Base-by-base conservation (phyloP, 1,284 basidiomycete genomes). In the Coniferiporia sulphurascens region DNA sequence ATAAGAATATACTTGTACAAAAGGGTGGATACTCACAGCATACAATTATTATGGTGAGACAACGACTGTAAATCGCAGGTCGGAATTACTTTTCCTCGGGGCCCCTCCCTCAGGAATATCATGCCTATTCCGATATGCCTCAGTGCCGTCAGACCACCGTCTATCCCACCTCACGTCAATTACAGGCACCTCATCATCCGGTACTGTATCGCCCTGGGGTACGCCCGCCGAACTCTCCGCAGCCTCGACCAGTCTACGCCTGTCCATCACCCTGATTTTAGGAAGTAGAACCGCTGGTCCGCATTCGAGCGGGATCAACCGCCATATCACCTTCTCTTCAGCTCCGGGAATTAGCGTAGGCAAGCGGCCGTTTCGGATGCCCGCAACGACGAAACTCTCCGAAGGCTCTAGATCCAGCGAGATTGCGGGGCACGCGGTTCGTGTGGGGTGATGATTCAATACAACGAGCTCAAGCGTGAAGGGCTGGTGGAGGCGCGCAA, bases 291-390 rank as follows among this genome's bases (percentile, higher is more conserved):
- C 74, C 12, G 46, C 22, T 64, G 81, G 75, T 51, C 89, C 88
- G 69, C 87, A 90, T 62, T 89, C 86, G 32, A 91, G 69, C 0
- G 89, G 85, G 27, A 90, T 79, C 27, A 91, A 67, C 36, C 78
- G 80, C 85, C 89, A 91, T 3, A 71, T 71, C 13, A 91, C 56
- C 53, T 71, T 76, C 64, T 85, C 83, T 68, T 91, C 88, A 15
- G 76, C 74, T 8, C 86, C 85, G 0, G 91, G 87, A 35, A 91
- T 73, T 22, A 94, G 72, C 43, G 87, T 73, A 1, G 89, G 84
- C 9, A 89, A 64, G 9, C 84, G 79, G 3, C 82, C 83, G 58
- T 74, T 82, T 51, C 87, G 77, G 34, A 89, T 68, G 0, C 91
- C 91, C 1, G 89, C 80, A 3, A 89, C 78, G 27, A 91, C 80